phyloP scores from a whole-genome alignment of 192 early-diverging fungal species.

The Kickxella alabastrina region DNA sequence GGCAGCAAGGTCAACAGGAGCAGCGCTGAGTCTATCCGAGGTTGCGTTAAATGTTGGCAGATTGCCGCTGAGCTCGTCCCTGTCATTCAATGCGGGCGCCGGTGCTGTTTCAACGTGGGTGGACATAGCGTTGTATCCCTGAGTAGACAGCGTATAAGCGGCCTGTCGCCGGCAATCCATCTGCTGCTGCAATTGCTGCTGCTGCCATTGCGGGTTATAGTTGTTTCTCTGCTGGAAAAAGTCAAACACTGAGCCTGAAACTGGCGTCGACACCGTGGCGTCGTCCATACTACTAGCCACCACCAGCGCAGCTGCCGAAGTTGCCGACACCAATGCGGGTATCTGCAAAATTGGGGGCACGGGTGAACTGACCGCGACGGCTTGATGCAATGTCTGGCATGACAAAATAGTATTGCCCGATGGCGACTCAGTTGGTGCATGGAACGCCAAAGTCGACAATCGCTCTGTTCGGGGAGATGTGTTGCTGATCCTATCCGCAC shows the following conservation, averaged over 20 bases:
- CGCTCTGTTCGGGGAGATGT: neutral
- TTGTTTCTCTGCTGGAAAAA: conserved; percentile 32
- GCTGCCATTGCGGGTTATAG: conserved; percentile 14
- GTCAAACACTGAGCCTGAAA: conserved; percentile 31
- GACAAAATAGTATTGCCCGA: neutral
- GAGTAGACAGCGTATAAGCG: conserved; percentile 17
- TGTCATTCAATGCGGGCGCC: neutral
- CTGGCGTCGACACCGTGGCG: neutral
- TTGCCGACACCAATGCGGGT: neutral
- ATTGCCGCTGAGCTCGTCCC: neutral
- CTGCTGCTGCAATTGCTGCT: neutral
- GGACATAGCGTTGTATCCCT: conserved; percentile 11
- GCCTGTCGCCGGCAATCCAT: conserved; percentile 7
- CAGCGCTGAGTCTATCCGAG: too few relatives aligned
- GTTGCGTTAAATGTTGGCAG: too few relatives aligned
- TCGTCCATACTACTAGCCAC: neutral
- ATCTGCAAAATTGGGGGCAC: neutral
- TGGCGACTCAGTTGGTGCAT: conserved; percentile 5
- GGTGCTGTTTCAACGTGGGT: neutral
- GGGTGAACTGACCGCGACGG: too few relatives aligned
- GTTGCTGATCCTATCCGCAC: neutral
- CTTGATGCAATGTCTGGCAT: neutral
- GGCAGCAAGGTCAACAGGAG: conserved; percentile 1
- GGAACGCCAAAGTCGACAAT: conserved; percentile 16
- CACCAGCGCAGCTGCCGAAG: neutral